A percentile compares a stretch with the other conserved stretches of the same genome.
phyloP scores from a whole-genome alignment of 768 basidiomycete species.

The Lentinus brumalis region DNA sequence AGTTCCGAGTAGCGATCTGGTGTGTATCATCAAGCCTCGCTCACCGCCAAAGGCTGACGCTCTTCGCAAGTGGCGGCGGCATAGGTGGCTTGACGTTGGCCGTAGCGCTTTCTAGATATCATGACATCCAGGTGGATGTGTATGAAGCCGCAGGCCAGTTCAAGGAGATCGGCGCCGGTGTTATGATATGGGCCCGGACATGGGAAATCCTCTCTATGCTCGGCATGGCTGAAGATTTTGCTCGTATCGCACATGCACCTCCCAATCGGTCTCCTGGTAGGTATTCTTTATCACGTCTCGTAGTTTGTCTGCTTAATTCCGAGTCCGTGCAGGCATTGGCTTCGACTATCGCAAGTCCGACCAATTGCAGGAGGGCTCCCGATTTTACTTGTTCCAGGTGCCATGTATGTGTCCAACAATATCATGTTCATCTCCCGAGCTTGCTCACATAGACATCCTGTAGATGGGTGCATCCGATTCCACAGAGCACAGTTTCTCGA shows the following conservation, averaged over 20 bases:
- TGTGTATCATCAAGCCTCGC: slow-evolving; percentile 13
- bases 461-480: slow-evolving; percentile 41
- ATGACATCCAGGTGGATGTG: slow-evolving; percentile 30
- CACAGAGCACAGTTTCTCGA: slow-evolving; percentile 53
- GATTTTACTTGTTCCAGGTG: slow-evolving; percentile 42
- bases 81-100: slow-evolving; percentile 35
- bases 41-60: neutral
- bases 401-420: slow-evolving; percentile 36
- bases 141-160: slow-evolving; percentile 43
- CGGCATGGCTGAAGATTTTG: slow-evolving; percentile 28
- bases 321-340: slow-evolving; percentile 36
- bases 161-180: slow-evolving; percentile 51
- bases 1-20: slow-evolving; percentile 40
- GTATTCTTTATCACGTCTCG: neutral
- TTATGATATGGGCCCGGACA: slow-evolving; percentile 34
- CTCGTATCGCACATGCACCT: slow-evolving; percentile 27
- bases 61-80: slow-evolving; percentile 31
- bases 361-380: slow-evolving; percentile 37
- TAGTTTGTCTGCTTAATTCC: neutral
- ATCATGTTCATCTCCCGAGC: neutral
- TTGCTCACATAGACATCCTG: neutral
- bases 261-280: slow-evolving; percentile 24
- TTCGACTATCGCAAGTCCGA: slow-evolving; percentile 52
- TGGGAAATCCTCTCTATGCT: slow-evolving; percentile 30
- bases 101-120: slow-evolving; percentile 28